A percentile compares a stretch with the other conserved stretches of the same genome.
Evolutionary conservation across 139 green algal genomes (phyloP).

Genomic region (Asterochloris erici): DNA sequence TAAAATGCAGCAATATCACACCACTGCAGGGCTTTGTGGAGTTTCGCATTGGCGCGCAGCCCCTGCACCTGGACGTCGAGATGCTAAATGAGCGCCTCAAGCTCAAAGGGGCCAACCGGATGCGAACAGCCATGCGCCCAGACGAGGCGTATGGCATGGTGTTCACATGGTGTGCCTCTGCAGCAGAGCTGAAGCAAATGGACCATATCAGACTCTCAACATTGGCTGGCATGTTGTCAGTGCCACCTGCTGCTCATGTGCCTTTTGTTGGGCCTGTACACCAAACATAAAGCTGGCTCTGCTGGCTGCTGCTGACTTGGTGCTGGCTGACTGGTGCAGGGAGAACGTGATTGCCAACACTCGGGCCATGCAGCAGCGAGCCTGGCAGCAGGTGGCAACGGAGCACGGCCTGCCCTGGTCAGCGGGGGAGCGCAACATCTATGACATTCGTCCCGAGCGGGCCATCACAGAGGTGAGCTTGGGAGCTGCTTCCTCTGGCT

Average conservation of each 20-base stretch:
- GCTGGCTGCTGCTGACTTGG: no score
- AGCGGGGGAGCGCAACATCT: slow-evolving; percentile 36
- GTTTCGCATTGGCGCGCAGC: slow-evolving; percentile 30
- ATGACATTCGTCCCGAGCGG: slow-evolving; percentile 49
- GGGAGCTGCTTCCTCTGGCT: no score
- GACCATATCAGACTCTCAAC: no score
- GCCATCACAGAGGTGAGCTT: slow-evolving; percentile 41
- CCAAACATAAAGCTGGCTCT: no score
- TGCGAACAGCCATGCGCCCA: slow-evolving; percentile 55
- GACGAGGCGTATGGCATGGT: slow-evolving; percentile 81
- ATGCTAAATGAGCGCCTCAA: slow-evolving; percentile 75
- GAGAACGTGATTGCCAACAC: slow-evolving; percentile 48
- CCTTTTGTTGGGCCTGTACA: no score
- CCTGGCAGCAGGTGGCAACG: slow-evolving; percentile 62
- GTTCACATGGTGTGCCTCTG: slow-evolving; percentile 44
- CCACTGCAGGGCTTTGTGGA: slow-evolving; percentile 50
- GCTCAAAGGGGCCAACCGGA: slow-evolving; percentile 44
- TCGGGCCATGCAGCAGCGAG: slow-evolving; percentile 31
- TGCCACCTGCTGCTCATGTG: no score
- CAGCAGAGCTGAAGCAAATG: slow-evolving; percentile 17
- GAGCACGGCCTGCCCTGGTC: slow-evolving; percentile 39
- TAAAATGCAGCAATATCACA: no score
- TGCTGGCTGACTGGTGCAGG: neutral
- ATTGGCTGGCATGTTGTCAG: no score
- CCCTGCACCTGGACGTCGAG: slow-evolving; percentile 64